These are phyloP conservation scores for Brasenia schreberi DNA, from an alignment of 164 flowering plant species.

Conservation along the genomic window DNA sequence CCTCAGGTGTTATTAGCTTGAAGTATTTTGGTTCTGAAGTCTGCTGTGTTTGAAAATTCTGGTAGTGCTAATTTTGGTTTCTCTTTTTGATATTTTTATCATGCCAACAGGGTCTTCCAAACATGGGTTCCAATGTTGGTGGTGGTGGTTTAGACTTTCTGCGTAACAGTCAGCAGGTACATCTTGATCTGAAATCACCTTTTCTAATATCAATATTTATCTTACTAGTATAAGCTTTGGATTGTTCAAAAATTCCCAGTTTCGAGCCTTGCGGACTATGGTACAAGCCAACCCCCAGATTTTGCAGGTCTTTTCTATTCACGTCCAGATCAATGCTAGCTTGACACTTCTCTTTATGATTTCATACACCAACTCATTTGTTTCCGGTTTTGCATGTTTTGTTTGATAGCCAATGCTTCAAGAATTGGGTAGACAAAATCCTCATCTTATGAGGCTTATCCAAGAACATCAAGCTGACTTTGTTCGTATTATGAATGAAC, in stretches of 20 bases:
- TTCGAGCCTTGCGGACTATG: conserved; percentile 57
- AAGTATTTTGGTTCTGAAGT: neutral
- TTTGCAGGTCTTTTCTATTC: conserved; percentile 36
- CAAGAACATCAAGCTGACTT: conserved; percentile 71
- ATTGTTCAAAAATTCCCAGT: conserved; percentile 18
- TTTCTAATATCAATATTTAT: no score
- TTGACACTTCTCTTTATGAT: neutral
- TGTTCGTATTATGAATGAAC: conserved; percentile 58
- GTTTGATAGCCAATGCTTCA: conserved; percentile 60
- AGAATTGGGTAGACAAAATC: conserved; percentile 68
- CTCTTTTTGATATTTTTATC: neutral
- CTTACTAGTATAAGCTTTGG: neutral
- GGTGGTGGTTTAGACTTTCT: conserved; percentile 74
- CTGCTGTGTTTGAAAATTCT: neutral
- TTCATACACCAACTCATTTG: neutral
- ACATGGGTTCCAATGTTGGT: conserved; percentile 50
- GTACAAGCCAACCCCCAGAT: conserved; percentile 74
- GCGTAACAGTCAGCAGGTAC: conserved; percentile 83
- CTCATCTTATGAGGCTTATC: conserved; percentile 48
- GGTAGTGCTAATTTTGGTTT: neutral
- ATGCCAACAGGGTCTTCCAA: conserved; percentile 64
- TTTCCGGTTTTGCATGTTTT: neutral
- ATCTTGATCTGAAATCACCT: neutral
- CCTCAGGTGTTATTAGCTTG: conserved; percentile 54
- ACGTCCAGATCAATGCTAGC: neutral